phyloP scores from a whole-genome alignment of 2,329 filamentous ascomycete species.

The Teratosphaeria pseudoeucalypti region DNA sequence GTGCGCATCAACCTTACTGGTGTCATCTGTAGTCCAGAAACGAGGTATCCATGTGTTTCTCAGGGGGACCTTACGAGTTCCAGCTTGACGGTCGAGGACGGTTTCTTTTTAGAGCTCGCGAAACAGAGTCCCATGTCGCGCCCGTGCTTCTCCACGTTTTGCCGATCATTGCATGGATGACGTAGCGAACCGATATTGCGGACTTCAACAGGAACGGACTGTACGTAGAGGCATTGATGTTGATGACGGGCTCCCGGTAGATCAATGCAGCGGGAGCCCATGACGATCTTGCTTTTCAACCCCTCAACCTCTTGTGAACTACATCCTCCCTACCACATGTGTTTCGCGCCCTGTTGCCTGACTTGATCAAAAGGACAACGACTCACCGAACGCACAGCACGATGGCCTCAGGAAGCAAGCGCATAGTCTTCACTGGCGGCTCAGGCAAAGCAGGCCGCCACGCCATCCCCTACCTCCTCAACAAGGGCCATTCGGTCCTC shows the following conservation, averaged over 20 bases:
- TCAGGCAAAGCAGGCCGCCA: slow-evolving; percentile 47
- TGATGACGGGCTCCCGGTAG: not conserved
- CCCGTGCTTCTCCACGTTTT: not conserved
- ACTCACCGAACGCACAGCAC: not conserved
- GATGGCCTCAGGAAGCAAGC: slow-evolving; percentile 26
- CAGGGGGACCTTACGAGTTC: not conserved
- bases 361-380: not conserved
- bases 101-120: not conserved
- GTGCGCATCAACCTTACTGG: slow-evolving; percentile 36
- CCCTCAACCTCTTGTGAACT: not conserved
- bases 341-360: not conserved
- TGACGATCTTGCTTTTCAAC: not conserved
- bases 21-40: slow-evolving; percentile 19
- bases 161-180: not conserved
- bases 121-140: not conserved
- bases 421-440: slow-evolving; percentile 45
- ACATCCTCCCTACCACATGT: not conserved
- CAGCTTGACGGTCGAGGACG: not conserved
- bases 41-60: not conserved
- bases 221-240: not conserved
- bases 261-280: not conserved
- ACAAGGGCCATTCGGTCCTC: slow-evolving; percentile 40
- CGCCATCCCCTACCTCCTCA: slow-evolving; percentile 43
- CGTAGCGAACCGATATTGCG: not conserved
- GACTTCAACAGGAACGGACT: not conserved